Percentiles rank a stretch among this genome's conserved stretches.
Evolutionary conservation across 2,329 filamentous ascomycete species (phyloP).

Genomic region (Endoconidiophora laricicola): DNA sequence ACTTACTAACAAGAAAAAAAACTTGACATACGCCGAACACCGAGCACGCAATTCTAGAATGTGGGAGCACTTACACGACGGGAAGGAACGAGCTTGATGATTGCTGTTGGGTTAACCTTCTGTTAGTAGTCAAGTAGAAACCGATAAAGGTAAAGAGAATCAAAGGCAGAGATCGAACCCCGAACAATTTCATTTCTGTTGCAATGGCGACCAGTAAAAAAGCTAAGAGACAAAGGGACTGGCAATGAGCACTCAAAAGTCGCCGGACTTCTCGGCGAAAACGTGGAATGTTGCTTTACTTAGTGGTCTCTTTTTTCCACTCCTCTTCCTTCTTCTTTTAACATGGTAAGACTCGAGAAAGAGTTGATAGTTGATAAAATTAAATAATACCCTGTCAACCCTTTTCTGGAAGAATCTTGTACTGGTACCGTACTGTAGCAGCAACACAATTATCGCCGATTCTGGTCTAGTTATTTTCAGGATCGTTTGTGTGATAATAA

Average conservation of each 20-base stretch:
- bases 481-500: too few relatives aligned
- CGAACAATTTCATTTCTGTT: neutral
- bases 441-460: neutral
- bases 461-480: too few relatives aligned
- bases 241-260: neutral
- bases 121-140: too few relatives aligned
- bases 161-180: neutral
- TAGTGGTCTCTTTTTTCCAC: neutral
- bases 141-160: too few relatives aligned
- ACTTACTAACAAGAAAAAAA: neutral
- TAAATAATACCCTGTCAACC: neutral
- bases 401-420: neutral
- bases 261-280: conserved; percentile 4
- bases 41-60: neutral
- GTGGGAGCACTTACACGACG: conserved; percentile 13
- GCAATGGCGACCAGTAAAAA: neutral
- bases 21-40: neutral
- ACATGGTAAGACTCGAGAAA: too few relatives aligned
- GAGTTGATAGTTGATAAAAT: neutral
- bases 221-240: neutral
- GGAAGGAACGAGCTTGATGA: conserved; percentile 11
- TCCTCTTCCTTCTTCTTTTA: neutral
- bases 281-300: neutral
- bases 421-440: neutral
- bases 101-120: too few relatives aligned